Evolutionary conservation across 495 filamentous ascomycete genomes (phyloP), one percentile per base, ranked within the genome.

Genomic region (Hyaloscypha hepaticicola): DNA sequence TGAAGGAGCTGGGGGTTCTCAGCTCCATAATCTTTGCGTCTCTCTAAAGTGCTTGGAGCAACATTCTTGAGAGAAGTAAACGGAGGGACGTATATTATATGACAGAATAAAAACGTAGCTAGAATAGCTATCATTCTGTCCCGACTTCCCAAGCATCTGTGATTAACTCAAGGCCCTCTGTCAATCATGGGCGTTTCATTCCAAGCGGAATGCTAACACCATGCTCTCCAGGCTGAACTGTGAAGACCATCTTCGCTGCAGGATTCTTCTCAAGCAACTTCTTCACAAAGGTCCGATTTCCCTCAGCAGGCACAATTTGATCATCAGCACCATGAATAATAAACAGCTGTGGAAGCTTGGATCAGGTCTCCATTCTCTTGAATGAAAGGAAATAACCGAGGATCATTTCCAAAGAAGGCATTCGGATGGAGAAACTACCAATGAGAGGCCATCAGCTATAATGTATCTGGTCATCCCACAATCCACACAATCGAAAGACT

Each of bases 371-470:
- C 19, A 66, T 0, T 5, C 34, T 16, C 38, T 60, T 53, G 24
- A 55, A 11, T 53, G 24, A 55, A 11, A 7, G 41, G 55, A 22
- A 27, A 27, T 14, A 63, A 48, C 1, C 24, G 9, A 16, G 38
- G 16, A 8, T 16, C 16, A 16, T 58, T 16, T 65, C 61, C 49
- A 56, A 24, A 14, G 24, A 25, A 14, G n/a, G n/a, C n/a, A n/a
- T n/a, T n/a, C n/a, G n/a, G n/a, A 45, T 63, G 53, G 12, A 63
- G 38, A 60, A 69, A 12, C 56, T 25, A 16, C 2, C 8, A 16
- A 45, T 16, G 38, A 45, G 0, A 19, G 19, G 16, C 11, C 6
- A 45, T 45, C 38, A 16, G 38, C 12, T 45, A 9, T 4, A 3
- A 33, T 33, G 6, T 33, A 6, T 33, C 6, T 7, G 7, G 31